phyloP scores from a whole-genome alignment of 2,329 filamentous ascomycete species.

The Karstenula rhodostoma region DNA sequence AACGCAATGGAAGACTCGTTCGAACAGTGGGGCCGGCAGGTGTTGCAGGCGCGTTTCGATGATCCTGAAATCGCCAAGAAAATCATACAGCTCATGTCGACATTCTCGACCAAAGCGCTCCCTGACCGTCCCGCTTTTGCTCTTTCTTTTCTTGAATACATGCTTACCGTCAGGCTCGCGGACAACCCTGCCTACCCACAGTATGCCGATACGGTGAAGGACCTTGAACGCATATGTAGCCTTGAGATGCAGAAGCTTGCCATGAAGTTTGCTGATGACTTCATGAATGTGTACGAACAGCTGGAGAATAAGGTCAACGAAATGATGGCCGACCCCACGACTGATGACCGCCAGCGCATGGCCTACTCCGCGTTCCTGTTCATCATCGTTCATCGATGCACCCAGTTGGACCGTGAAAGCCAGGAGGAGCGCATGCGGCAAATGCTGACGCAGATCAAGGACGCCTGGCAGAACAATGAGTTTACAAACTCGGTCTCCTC shows the following conservation, averaged over 20 bases:
- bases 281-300: constrained; percentile 86
- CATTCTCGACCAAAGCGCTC: constrained; percentile 82
- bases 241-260: constrained; percentile 89
- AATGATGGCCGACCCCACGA: constrained; percentile 73
- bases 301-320: constrained; percentile 84
- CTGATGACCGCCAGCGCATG: constrained; percentile 84
- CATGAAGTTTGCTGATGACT: constrained; percentile 88
- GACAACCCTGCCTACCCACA: constrained; percentile 73
- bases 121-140: constrained; percentile 82
- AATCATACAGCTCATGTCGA: constrained; percentile 81
- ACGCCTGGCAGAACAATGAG: constrained; percentile 77
- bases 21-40: constrained; percentile 74
- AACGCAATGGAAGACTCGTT: constrained; percentile 68
- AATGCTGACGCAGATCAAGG: constrained; percentile 83
- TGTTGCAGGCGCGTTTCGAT: constrained; percentile 77
- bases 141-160: constrained; percentile 88
- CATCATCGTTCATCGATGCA: constrained; percentile 89
- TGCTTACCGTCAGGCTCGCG: constrained; percentile 81
- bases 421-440: constrained; percentile 75
- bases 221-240: constrained; percentile 84
- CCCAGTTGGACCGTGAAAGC: constrained; percentile 72
- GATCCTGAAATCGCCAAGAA: constrained; percentile 86
- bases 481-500: constrained; percentile 75
- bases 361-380: constrained; percentile 92
- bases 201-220: constrained; percentile 89